Base-by-base conservation (phyloP, 1,139 yeast species). In the Suhomyces kunorum region DNA sequence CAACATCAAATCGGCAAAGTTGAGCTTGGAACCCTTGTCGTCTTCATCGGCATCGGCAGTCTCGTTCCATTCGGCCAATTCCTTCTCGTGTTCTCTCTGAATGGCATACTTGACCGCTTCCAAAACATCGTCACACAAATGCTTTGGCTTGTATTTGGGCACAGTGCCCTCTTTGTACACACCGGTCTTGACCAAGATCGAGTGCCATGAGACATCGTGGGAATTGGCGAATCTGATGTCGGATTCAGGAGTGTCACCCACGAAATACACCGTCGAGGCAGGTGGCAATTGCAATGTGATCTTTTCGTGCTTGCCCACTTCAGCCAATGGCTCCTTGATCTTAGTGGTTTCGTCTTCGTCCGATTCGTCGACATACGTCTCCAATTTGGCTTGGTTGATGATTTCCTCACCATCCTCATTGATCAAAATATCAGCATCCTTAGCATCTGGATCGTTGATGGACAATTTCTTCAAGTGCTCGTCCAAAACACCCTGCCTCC, bases 161-260 rank as follows among this genome's bases (percentile, higher is more conserved):
- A 64, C 77, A 8, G 92, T 82, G 17, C 92, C 90, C 28, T 76
- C 88, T 64, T 84, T 83, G 63, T 85, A 86, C 41, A 87, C 95
- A 56, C 95, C 95, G 25, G 95, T 87, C 63, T 86, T 83, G 30
- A 87, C 95, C 58, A 87, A 72, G 45, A 86, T 86, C 15, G 94
- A 85, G 61, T 75, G 81, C 95, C 95, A 87, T 30, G 87, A 80
- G 45, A 76, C 78, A 58, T 87, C 95, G 61, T 85, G 92, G 16
- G 89, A 80, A 65, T 87, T 87, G 39, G 95, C 95, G 64, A 87
- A 87, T 58, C 94, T 73, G 49, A 87, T 86, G 63, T 87, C 95
- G 4, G 90, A 83, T 62, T 86, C 95, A 12, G 95, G 95, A n/a
- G 95, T 87, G 59, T 87, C 95, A 51, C 95, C 95, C 35, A 87